phyloP scores from a whole-genome alignment of 208 protist genomes.

The Wallacemonas sp. region DNA sequence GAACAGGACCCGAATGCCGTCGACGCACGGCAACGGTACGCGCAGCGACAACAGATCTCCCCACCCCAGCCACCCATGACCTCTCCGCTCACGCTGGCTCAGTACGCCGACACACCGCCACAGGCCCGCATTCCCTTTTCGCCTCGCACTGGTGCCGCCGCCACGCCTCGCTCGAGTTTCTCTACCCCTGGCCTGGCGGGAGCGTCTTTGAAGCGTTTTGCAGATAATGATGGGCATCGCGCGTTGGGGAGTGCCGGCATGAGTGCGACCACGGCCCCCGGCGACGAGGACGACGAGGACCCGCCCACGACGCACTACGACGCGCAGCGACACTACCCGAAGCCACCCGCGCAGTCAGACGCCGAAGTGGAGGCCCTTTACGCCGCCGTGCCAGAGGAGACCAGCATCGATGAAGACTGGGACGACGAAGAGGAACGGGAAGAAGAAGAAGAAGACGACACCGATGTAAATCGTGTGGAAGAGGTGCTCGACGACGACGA shows the following conservation, averaged over 20 bases:
- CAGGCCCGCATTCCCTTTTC: too few species aligned
- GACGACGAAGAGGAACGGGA: constrained; percentile 12
- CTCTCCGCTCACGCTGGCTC: too few species aligned
- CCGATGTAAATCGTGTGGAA: constrained; percentile 3
- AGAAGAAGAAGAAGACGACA: constrained; percentile 13
- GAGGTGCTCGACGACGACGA: not conserved
- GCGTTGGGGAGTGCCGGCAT: not conserved
- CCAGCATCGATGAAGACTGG: constrained; percentile 13
- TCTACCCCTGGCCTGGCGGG: not conserved
- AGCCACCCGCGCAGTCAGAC: constrained; percentile 6
- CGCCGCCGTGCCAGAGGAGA: constrained; percentile 12
- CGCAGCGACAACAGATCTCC: not conserved
- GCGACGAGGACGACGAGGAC: constrained; percentile 11
- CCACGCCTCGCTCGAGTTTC: not conserved
- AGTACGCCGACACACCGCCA: too few species aligned
- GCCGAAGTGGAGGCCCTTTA: constrained; percentile 11
- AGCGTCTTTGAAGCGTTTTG: not conserved
- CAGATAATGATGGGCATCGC: not conserved
- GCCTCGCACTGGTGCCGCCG: too few species aligned
- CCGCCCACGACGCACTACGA: constrained; percentile 13
- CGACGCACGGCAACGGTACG: too few species aligned
- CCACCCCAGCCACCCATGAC: not conserved
- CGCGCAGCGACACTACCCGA: constrained; percentile 9
- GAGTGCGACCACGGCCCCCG: not conserved
- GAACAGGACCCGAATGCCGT: too few species aligned